Evolutionary conservation across 2,329 filamentous ascomycete genomes (phyloP), one percentile per base, ranked within the genome.

Genomic region (Aspergillus sp.): DNA sequence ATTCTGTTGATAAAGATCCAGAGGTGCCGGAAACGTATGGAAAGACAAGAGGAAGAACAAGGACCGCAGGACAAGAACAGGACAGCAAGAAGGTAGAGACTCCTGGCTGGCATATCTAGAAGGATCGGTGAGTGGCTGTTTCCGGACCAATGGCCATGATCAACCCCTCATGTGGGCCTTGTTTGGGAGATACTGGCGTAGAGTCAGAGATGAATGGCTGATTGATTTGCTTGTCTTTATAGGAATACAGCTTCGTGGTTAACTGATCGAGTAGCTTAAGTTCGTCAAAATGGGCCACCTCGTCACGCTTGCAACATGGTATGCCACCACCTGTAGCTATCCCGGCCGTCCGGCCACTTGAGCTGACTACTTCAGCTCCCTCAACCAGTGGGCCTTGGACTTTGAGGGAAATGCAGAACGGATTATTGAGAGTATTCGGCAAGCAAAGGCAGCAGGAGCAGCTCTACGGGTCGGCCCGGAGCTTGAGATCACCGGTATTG

Each of bases 401-500:
- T 84, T 79, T 55, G 71, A 78, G 51, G 82, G 81, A 34, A 87
- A 87, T 57, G 64, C 73, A 2, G 72, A 75, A 42, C 73, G 83
- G 12, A 85, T 86, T 52, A 73, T 82, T 12, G 72, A 83, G 60
- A 81, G 77, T 46, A 81, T 86, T 54, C 70, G 66, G 33, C 54
- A 68, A 47, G 81, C 83, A 12, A 86, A 85, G 63, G 69, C 68
- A 41, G 71, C 72, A 3, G 79, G 80, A 28, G 82, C 82, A n/a
- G 77, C 72, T 7, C 64, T 86, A n/a, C 73, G 82, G 44, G 74
- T 78, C 2, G 79, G 79, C 3, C 79, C 75, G 2, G 79, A 69
- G 61, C 67, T 77, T 4, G 73, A 76, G 54, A 73, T 77, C 43
- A 72, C 71, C n/a, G 82, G 80, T 41, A 56, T 53, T 27, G 42